Base-by-base conservation (phyloP, 2,329 filamentous ascomycete genomes). In the Aspergillus fijiensis region DNA sequence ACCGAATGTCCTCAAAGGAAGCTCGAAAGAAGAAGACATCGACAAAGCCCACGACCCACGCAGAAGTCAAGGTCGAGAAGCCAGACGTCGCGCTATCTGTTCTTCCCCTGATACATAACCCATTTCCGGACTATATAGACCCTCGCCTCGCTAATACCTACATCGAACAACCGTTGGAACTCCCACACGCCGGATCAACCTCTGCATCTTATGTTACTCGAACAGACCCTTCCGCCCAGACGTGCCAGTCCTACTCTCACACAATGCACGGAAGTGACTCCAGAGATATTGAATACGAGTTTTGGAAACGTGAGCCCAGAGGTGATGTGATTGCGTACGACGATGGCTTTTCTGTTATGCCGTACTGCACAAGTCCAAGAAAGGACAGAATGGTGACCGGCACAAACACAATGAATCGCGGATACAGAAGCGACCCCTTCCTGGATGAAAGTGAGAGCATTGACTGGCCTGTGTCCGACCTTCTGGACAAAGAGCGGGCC, bases 1-100 rank as follows among this genome's bases (percentile, higher is more conserved):
- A 94, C 61, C 85, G 94, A 25, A 87, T 96, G 81, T 85, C 82
- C 53, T 83, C 87, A 60, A 96, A 95, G 74, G 88, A 92, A 69
- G 81, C 84, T 70, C 92, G 87, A 73, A 85, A 85, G 67, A 74
- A 79, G 57, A 75, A 68, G 60, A 60, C 64, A 10, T 68, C 67
- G 21, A 63, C 56, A 12, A 67, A 63, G 35, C 19, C 49, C 16
- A 19, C 42, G 14, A 49, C 58, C 14, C 58, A 62, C 27, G 51
- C 58, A 14, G 57, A 53, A 16, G 12, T 49, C 2, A 49, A 55
- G 27, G 50, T 52, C 11, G 58, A 60, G 14, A 66, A 16, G 6
- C 21, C 54, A 31, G 50, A 61, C 2, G 16, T 14, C 25, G 42
- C 53, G 16, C n/a, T 55, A 4, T 47, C 31, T 23, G n/a, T 35